These are phyloP conservation scores for Nicotiana attenuata DNA, from an alignment of 257 asterid species.

Conservation along the genomic window DNA sequence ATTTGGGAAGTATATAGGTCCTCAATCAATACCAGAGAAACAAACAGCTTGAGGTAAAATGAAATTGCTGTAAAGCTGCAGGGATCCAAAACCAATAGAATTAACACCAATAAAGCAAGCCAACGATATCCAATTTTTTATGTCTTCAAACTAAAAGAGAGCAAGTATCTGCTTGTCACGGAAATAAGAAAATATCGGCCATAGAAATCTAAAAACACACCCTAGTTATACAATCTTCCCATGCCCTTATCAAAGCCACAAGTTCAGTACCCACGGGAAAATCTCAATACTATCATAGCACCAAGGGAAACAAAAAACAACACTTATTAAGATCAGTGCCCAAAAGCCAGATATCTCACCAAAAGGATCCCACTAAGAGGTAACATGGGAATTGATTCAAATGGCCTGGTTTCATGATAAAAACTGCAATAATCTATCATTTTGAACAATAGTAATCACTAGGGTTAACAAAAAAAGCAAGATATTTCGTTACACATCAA, in stretches of 20 bases:
- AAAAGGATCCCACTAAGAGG: neutral
- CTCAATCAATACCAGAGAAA: neutral
- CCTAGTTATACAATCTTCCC: neutral
- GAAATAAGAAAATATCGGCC: neutral
- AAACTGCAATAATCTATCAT: neutral
- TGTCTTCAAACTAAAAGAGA: neutral
- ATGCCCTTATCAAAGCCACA: neutral
- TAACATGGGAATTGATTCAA: neutral
- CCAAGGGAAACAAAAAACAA: neutral
- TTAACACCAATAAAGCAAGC: neutral
- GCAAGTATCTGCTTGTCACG: neutral
- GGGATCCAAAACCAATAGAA: neutral
- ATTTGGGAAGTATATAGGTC: neutral
- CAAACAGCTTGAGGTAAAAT: neutral
- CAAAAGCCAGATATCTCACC: neutral
- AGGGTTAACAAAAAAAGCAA: neutral
- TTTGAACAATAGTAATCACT: neutral
- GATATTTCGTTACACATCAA: neutral
- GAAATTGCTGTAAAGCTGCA: neutral
- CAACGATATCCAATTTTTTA: neutral
- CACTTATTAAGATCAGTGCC: neutral
- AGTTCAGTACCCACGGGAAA: neutral
- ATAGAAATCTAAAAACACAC: neutral
- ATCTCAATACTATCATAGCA: neutral
- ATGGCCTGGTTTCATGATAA: no score